A percentile compares a stretch with the other conserved stretches of the same genome.
These are phyloP conservation scores for Trichoderma brevicompactum DNA, from an alignment of 2,329 filamentous ascomycete species.

Conservation along the genomic window DNA sequence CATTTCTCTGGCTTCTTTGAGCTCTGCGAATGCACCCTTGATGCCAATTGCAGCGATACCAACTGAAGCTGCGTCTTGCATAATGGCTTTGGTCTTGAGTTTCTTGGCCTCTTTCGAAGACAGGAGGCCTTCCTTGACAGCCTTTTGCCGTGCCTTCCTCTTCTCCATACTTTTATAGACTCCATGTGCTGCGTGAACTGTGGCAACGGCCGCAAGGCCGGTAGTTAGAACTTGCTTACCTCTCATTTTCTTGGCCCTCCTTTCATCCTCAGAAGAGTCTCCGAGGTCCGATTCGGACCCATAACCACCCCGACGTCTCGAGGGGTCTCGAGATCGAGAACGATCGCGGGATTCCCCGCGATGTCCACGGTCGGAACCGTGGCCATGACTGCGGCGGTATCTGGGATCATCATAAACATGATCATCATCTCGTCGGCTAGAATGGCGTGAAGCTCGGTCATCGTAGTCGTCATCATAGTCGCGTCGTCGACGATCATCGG, in stretches of 20 bases:
- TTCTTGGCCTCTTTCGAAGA: slow-evolving; percentile 58
- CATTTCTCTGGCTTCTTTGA: slow-evolving; percentile 60
- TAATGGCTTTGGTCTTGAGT: slow-evolving; percentile 59
- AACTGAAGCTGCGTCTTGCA: slow-evolving; percentile 63
- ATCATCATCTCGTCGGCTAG: slow-evolving; percentile 43
- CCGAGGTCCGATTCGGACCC: slow-evolving; percentile 60
- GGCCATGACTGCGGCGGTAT: slow-evolving; percentile 41
- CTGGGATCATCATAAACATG: slow-evolving; percentile 54
- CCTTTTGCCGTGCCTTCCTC: slow-evolving; percentile 56
- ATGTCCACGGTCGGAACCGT: slow-evolving; percentile 35
- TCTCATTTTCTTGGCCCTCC: slow-evolving; percentile 60
- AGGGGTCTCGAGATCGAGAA: slow-evolving; percentile 28
- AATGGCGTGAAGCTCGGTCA: slow-evolving; percentile 48
- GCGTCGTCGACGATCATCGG: slow-evolving; percentile 46
- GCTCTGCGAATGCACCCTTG: slow-evolving; percentile 59
- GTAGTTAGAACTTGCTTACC: slow-evolving; percentile 65
- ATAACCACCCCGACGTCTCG: slow-evolving; percentile 47
- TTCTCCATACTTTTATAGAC: slow-evolving; percentile 64
- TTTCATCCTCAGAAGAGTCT: slow-evolving; percentile 62
- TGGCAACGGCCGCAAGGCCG: slow-evolving; percentile 61
- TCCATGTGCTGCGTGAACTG: slow-evolving; percentile 63
- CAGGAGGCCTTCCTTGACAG: slow-evolving; percentile 58
- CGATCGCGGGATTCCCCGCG: slow-evolving; percentile 47
- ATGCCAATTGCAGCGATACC: slow-evolving; percentile 63
- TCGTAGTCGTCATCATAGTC: slow-evolving; percentile 52